phyloP scores from a whole-genome alignment of 2,329 filamentous ascomycete genomes.

The Pseudogymnoascus pannorum region DNA sequence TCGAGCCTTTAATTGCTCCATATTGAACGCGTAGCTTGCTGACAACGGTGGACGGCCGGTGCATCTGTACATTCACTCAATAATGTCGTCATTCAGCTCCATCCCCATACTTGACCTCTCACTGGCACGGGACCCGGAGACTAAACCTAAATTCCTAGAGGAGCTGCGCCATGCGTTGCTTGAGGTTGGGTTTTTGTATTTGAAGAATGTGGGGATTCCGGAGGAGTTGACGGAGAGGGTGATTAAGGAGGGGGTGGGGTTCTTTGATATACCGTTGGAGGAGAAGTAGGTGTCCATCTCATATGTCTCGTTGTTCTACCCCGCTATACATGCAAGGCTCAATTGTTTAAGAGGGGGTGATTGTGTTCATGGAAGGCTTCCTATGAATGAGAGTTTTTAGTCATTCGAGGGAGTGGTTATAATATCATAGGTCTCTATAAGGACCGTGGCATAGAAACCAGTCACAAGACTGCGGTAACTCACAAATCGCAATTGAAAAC shows the following conservation, averaged over 20 bases:
- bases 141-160: slow-evolving; percentile 65
- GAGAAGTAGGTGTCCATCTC: slow-evolving; percentile 55
- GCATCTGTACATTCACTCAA: not conserved
- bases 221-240: slow-evolving; percentile 58
- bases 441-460: not conserved
- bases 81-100: slow-evolving; percentile 54
- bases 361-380: not conserved
- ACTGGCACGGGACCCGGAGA: slow-evolving; percentile 51
- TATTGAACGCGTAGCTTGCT: not conserved
- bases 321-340: not conserved
- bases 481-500: not conserved
- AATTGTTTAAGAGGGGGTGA: not conserved
- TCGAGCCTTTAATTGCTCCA: not conserved
- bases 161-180: slow-evolving; percentile 69
- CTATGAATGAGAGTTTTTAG: not conserved
- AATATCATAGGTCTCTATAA: slow-evolving; percentile 5
- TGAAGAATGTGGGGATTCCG: slow-evolving; percentile 70
- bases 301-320: slow-evolving; percentile 2
- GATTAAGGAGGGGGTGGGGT: slow-evolving; percentile 58
- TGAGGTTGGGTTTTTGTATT: slow-evolving; percentile 82
- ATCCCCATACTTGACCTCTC: slow-evolving; percentile 75
- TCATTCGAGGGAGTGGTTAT: not conserved
- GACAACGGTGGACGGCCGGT: not conserved
- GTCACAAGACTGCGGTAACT: not conserved
- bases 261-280: slow-evolving; percentile 68